These are phyloP conservation scores for Epichloe sibirici DNA, from an alignment of 2,329 filamentous ascomycete genomes.

Conservation along the genomic window DNA sequence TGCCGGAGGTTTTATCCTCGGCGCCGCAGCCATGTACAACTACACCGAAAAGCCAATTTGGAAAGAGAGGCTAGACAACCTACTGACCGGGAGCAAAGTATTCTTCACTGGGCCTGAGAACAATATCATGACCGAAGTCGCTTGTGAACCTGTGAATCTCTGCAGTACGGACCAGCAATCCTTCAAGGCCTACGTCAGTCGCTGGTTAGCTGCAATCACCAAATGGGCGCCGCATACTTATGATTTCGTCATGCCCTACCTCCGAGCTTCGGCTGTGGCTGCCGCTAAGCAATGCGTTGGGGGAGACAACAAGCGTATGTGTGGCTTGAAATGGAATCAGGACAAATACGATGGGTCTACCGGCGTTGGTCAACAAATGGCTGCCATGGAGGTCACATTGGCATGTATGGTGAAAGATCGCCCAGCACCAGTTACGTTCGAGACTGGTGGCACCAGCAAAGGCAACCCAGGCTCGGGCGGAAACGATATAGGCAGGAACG, in stretches of 20 bases:
- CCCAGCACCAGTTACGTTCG: conserved; percentile 30
- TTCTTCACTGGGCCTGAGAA: conserved; percentile 42
- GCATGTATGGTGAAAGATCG: conserved; percentile 42
- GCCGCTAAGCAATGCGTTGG: conserved; percentile 47
- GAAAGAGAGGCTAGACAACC: conserved; percentile 44
- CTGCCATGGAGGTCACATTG: conserved; percentile 52
- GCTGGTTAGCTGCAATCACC: conserved; percentile 49
- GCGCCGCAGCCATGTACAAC: conserved; percentile 58
- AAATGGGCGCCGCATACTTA: conserved; percentile 52
- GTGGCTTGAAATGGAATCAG: conserved; percentile 47
- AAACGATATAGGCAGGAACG: conserved; percentile 29
- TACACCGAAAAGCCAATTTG: conserved; percentile 40
- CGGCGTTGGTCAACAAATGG: conserved; percentile 61
- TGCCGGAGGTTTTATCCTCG: conserved; percentile 51
- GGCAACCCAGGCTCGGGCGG: conserved; percentile 35
- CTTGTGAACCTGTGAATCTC: conserved; percentile 48
- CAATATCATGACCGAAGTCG: conserved; percentile 51
- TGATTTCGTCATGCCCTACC: conserved; percentile 37
- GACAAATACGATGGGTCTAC: conserved; percentile 44
- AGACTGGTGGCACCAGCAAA: conserved; percentile 45
- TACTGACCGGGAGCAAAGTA: conserved; percentile 39
- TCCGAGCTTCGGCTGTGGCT: conserved; percentile 43
- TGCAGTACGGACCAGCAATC: conserved; percentile 53
- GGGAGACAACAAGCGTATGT: conserved; percentile 43
- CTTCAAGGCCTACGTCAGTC: conserved; percentile 51